Evolutionary conservation across 441 rosid genomes (phyloP).

Genomic region (Adansonia madagascariensis): DNA sequence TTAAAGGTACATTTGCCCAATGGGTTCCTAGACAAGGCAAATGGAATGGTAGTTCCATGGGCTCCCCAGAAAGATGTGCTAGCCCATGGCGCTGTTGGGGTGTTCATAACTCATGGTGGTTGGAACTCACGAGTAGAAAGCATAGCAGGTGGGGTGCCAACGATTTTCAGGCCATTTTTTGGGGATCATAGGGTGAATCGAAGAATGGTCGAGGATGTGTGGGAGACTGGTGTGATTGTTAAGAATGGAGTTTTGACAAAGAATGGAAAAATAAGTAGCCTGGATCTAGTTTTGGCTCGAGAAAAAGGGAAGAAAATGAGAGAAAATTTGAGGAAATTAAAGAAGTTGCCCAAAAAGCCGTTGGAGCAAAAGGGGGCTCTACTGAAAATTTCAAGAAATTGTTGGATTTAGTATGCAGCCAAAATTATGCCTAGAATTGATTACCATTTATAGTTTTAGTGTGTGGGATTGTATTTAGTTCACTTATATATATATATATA

Average conservation of each 20-base stretch:
- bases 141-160: constrained; percentile 43
- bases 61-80: constrained; percentile 47
- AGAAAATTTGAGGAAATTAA: background rate
- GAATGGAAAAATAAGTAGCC: constrained; percentile 11
- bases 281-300: constrained; percentile 18
- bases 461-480: background rate
- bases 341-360: constrained; percentile 4
- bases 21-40: constrained; percentile 41
- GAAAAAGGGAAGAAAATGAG: constrained; percentile 27
- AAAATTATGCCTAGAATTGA: background rate
- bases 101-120: constrained; percentile 46
- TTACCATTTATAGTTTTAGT: background rate
- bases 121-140: constrained; percentile 48
- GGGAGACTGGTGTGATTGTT: constrained; percentile 24
- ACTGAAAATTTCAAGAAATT: constrained; percentile 14
- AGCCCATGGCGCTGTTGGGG: constrained; percentile 40
- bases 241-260: constrained; percentile 34
- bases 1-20: constrained; percentile 34
- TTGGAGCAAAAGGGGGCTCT: constrained; percentile 18
- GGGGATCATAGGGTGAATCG: constrained; percentile 51
- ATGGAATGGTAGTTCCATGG: constrained; percentile 45
- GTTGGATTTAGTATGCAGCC: constrained; percentile 12
- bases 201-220: constrained; percentile 33
- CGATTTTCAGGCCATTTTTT: constrained; percentile 50
- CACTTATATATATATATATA: no score